A percentile compares a stretch with the other conserved stretches of the same genome.
These are phyloP conservation scores for Phytophthora pseudosyringae DNA, from an alignment of 352 stramenopile species.

Conservation along the genomic window DNA sequence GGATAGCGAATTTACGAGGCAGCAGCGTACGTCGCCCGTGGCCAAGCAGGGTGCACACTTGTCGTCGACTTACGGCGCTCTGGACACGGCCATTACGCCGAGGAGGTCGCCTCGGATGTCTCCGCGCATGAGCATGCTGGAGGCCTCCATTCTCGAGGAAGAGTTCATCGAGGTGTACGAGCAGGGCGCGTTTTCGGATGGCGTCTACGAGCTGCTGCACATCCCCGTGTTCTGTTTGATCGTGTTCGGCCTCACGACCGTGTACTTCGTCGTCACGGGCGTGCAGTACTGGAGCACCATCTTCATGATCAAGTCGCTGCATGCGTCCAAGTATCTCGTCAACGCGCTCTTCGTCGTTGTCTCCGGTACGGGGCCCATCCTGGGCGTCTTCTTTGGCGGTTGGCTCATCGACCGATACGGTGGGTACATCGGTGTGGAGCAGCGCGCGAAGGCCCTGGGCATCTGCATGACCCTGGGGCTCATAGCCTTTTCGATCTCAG, in stretches of 20 bases:
- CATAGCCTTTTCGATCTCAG: slow-evolving; percentile 67
- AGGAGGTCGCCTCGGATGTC: slow-evolving; percentile 49
- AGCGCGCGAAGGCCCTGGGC: slow-evolving; percentile 74
- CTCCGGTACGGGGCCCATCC: slow-evolving; percentile 77
- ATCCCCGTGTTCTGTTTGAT: slow-evolving; percentile 84
- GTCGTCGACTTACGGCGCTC: slow-evolving; percentile 58
- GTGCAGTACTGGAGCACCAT: slow-evolving; percentile 91
- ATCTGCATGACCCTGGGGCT: slow-evolving; percentile 82
- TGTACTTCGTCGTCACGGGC: slow-evolving; percentile 89
- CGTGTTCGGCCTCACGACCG: slow-evolving; percentile 74
- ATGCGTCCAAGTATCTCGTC: slow-evolving; percentile 84
- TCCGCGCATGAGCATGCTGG: slow-evolving; percentile 59
- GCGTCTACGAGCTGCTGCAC: slow-evolving; percentile 62
- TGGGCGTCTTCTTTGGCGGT: slow-evolving; percentile 83
- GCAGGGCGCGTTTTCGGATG: slow-evolving; percentile 70
- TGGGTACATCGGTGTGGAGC: slow-evolving; percentile 79
- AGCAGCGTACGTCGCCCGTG: slow-evolving; percentile 28
- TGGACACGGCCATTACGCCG: slow-evolving; percentile 51
- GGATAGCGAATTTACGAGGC: slow-evolving; percentile 6
- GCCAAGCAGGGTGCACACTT: slow-evolving; percentile 16
- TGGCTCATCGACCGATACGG: slow-evolving; percentile 82
- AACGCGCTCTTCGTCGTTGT: slow-evolving; percentile 86
- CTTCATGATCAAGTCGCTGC: slow-evolving; percentile 89
- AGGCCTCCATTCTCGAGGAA: slow-evolving; percentile 74
- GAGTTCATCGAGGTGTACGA: slow-evolving; percentile 79